A percentile compares a stretch with the other conserved stretches of the same genome.
Conservation (phyloP, 2,329 filamentous ascomycete species). For the Penicillium sp. region DNA sequence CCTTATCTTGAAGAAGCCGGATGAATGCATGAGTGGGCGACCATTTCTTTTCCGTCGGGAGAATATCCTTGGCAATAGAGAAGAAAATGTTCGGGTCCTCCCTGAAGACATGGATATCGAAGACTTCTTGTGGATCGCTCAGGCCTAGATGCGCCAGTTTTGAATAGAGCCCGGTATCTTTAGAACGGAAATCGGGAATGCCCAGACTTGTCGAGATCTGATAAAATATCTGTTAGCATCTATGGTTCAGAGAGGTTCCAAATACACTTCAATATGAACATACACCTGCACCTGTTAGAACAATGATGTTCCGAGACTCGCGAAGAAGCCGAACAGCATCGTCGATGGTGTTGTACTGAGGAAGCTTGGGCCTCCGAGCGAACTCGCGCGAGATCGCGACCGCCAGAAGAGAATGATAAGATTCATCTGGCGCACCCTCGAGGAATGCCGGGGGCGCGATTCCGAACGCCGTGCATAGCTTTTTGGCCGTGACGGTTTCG, state of each 20-base stretch:
- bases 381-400: conserved; percentile 78
- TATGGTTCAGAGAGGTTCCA: background rate
- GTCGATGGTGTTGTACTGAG: conserved; percentile 77
- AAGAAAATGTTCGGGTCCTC: conserved; percentile 89
- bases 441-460: conserved; percentile 72
- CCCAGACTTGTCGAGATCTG: conserved; percentile 90
- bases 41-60: conserved; percentile 75
- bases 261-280: conserved; percentile 11
- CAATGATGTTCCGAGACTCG: conserved; percentile 77
- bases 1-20: conserved; percentile 77
- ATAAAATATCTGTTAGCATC: background rate
- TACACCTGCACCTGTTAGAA: conserved; percentile 85
- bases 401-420: conserved; percentile 71
- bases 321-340: conserved; percentile 78
- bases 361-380: conserved; percentile 74
- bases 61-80: conserved; percentile 82
- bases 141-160: conserved; percentile 74
- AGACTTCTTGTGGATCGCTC: conserved; percentile 88
- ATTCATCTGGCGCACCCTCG: conserved; percentile 67
- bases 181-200: conserved; percentile 95
- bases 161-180: conserved; percentile 86
- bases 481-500: conserved; percentile 71
- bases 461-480: conserved; percentile 81
- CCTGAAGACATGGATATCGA: conserved; percentile 83
- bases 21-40: conserved; percentile 96